Conservation (phyloP, 768 basidiomycete species). For the Termitomyces eurrhizus region DNA sequence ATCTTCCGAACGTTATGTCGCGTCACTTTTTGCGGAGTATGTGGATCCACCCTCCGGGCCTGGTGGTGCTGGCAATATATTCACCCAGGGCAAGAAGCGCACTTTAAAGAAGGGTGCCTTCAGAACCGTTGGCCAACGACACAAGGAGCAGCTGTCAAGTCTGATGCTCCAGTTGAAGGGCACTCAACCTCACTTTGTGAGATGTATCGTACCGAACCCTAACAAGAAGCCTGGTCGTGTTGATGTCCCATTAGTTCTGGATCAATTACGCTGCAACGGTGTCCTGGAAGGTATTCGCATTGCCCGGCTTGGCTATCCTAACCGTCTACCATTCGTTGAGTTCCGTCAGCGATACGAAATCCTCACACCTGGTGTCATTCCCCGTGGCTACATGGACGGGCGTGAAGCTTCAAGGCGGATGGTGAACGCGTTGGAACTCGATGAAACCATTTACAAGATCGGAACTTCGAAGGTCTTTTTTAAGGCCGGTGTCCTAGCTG, state of each 20-base stretch:
- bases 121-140: conserved; percentile 90
- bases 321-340: conserved; percentile 93
- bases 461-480: conserved; percentile 99
- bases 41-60: conserved; percentile 39
- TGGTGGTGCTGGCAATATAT: conserved; percentile 33
- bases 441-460: conserved; percentile 80
- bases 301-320: conserved; percentile 95
- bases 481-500: conserved; percentile 96
- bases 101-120: conserved; percentile 93
- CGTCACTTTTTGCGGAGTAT: conserved; percentile 82
- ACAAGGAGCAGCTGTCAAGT: conserved; percentile 91
- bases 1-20: conserved; percentile 80
- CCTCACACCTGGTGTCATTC: conserved; percentile 89
- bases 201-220: conserved; percentile 95
- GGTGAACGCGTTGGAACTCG: conserved; percentile 85
- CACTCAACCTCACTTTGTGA: conserved; percentile 96
- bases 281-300: conserved; percentile 98
- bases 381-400: conserved; percentile 96
- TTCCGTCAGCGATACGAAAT: conserved; percentile 97
- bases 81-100: conserved; percentile 62
- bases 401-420: conserved; percentile 91
- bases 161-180: conserved; percentile 89
- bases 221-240: conserved; percentile 89
- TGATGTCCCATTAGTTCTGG: conserved; percentile 92
- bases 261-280: conserved; percentile 97